Base-by-base conservation (phyloP, 768 basidiomycete species). In the Macrolepiota dolichaula region DNA sequence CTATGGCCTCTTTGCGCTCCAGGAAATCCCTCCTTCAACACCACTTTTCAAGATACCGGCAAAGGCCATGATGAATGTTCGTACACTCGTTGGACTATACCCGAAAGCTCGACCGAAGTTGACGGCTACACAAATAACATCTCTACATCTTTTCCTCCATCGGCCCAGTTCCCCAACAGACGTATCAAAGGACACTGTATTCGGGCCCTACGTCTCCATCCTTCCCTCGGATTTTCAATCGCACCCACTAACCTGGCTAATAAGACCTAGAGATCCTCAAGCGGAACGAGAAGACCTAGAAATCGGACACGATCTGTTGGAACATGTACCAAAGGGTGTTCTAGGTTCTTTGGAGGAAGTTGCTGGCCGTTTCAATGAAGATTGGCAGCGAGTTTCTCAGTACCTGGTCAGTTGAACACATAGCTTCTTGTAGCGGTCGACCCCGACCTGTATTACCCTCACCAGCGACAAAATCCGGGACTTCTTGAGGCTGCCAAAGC, bases 241-340 rank as follows among this genome's bases (percentile, higher is more conserved):
- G 25, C 94, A 97, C 74, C 96, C 96, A 4, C 76, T 97, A n/a
- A 82, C 87, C 19, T 94, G 92, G 92, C 61, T 81, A 4, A 77
- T 82, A 51, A 71, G 71, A 51, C 55, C 57, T 57, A 68, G 67
- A 61, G 52, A 49, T 29, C 53, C 59, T 27, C 29, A 7, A 5
- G 7, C 17, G 17, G 44, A 61, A 44, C 11, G 17, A 15, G 57
- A 44, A 11, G n/a, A 51, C 9, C 32, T 58, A 10, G 57, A 58
- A 24, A 40, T 59, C 9, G 57, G 57, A 51, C 57, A 54, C 46
- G 59, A 66, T 7, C 64, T 88, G 19, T 68, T 88, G 5, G 64
- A 72, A 10, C 59, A 62, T 35, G 68, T 92, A 19, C 87, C 92
- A 13, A 77, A 77, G 17, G 78, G 76, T 55, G 76, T 84, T 13